phyloP scores from a whole-genome alignment of 495 filamentous ascomycete species.

The Aspergillus ellipticus region DNA sequence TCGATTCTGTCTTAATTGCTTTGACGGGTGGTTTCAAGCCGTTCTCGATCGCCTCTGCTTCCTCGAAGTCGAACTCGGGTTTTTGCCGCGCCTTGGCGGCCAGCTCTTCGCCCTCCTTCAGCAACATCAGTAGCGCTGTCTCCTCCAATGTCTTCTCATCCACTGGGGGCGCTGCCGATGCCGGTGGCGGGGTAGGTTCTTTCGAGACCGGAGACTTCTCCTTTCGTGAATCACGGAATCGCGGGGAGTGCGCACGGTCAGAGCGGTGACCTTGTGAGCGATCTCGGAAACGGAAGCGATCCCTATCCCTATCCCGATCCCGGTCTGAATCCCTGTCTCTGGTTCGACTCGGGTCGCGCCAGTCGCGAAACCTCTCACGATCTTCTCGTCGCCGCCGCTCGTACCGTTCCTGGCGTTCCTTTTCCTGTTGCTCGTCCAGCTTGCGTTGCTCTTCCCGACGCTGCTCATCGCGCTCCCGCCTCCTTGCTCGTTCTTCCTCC shows the following conservation, averaged over 20 bases:
- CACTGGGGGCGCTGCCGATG: constrained; percentile 32
- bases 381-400: constrained; percentile 46
- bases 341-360: constrained; percentile 31
- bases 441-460: constrained; percentile 51
- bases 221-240: constrained; percentile 33
- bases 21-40: constrained; percentile 34
- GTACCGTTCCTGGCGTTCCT: constrained; percentile 52
- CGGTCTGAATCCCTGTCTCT: constrained; percentile 33
- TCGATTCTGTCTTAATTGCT: constrained; percentile 29
- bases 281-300: constrained; percentile 36
- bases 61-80: constrained; percentile 55
- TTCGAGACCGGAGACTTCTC: constrained; percentile 38
- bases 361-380: constrained; percentile 33
- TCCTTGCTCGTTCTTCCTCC: constrained; percentile 53
- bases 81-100: constrained; percentile 57
- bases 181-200: constrained; percentile 36
- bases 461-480: constrained; percentile 49
- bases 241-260: constrained; percentile 37
- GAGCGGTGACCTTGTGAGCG: constrained; percentile 35
- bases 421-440: constrained; percentile 50
- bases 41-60: constrained; percentile 47
- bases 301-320: constrained; percentile 38
- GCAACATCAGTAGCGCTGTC: constrained; percentile 49
- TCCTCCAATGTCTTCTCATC: constrained; percentile 58
- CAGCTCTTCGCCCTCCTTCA: constrained; percentile 58